Evolutionary conservation across 75 land plant genomes (phyloP).

Genomic region (Selaginella tamariscina): DNA sequence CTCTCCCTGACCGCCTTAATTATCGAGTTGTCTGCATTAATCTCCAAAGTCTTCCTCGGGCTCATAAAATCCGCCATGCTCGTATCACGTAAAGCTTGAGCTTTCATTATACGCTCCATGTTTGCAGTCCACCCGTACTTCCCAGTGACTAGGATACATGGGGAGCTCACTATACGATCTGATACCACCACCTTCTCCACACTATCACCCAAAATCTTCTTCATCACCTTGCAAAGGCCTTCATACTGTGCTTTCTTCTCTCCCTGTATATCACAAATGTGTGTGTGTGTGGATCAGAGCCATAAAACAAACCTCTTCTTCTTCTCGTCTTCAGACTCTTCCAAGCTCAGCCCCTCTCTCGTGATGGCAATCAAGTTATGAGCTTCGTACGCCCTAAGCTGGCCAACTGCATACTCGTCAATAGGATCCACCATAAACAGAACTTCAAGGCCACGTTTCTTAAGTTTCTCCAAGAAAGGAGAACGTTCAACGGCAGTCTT

Average conservation of each 20-base stretch:
- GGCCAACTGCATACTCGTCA: constrained; percentile 61
- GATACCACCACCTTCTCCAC: constrained; percentile 60
- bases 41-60: constrained; percentile 74
- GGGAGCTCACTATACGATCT: constrained; percentile 58
- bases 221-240: constrained; percentile 50
- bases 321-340: constrained; percentile 70
- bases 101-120: constrained; percentile 69
- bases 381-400: constrained; percentile 65
- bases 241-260: constrained; percentile 57
- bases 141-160: constrained; percentile 65
- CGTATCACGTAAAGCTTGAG: constrained; percentile 62
- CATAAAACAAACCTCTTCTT: too few species aligned
- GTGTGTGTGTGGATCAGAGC: too few species aligned
- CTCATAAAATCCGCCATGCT: constrained; percentile 66
- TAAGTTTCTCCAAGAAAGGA: constrained; percentile 64
- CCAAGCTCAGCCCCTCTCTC: constrained; percentile 54
- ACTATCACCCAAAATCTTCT: constrained; percentile 58
- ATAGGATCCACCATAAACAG: constrained; percentile 79
- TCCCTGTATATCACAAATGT: too few species aligned
- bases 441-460: constrained; percentile 59
- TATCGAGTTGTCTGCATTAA: constrained; percentile 62
- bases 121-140: constrained; percentile 79
- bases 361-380: constrained; percentile 57
- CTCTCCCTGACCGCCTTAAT: constrained; percentile 67
- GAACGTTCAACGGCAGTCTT: constrained; percentile 72